Conservation (phyloP, 371 early-diverging fungal genomes). For the Syncephalastrum racemosum region DNA sequence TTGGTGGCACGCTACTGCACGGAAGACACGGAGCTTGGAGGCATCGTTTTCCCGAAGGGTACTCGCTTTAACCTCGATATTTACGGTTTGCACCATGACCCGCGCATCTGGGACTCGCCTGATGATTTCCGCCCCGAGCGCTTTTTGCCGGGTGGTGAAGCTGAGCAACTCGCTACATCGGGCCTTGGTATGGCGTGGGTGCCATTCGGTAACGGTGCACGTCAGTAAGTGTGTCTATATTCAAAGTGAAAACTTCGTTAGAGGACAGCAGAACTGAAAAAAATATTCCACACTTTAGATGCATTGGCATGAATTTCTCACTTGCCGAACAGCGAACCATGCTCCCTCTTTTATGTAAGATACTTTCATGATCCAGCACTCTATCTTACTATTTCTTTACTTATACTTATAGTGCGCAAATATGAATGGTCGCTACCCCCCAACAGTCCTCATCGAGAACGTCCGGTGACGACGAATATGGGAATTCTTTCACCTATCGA, state of each 20-base stretch:
- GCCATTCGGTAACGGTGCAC: slow-evolving; percentile 10
- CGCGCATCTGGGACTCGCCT: slow-evolving; percentile 24
- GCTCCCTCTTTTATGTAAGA: not conserved
- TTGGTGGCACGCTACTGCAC: slow-evolving; percentile 7
- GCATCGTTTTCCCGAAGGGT: slow-evolving; percentile 19
- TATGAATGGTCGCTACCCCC: slow-evolving; percentile 16
- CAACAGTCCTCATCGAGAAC: no score
- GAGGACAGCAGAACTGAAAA: not conserved
- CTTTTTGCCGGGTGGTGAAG: slow-evolving; percentile 20
- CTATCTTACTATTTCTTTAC: not conserved
- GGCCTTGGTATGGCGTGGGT: slow-evolving; percentile 12
- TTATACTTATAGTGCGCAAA: slow-evolving; percentile 20
- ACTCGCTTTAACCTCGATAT: slow-evolving; percentile 18
- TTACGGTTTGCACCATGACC: slow-evolving; percentile 14
- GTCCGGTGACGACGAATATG: slow-evolving; percentile 5
- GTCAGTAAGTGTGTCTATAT: slow-evolving; percentile 7
- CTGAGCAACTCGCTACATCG: slow-evolving; percentile 5
- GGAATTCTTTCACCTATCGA: slow-evolving; percentile 4
- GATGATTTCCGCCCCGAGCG: slow-evolving; percentile 26
- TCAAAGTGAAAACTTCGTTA: not conserved
- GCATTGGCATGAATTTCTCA: no score
- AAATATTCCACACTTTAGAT: not conserved
- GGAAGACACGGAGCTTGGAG: slow-evolving; percentile 16
- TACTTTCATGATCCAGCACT: not conserved
- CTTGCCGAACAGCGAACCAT: not conserved